Base-by-base conservation (phyloP, 176 grass and related monocot genomes). In the Avena atlantica region DNA sequence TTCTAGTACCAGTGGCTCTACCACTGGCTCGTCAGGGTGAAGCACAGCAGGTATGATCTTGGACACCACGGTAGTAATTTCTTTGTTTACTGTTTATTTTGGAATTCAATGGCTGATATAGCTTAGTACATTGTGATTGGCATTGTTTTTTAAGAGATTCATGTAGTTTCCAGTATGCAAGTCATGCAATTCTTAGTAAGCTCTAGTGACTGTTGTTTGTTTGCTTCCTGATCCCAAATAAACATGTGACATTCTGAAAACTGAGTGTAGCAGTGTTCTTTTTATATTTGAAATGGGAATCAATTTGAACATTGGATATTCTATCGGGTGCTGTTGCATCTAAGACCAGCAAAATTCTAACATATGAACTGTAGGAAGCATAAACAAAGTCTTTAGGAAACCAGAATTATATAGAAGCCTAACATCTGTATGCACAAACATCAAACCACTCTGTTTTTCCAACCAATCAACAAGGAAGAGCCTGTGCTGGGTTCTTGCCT, bases 1-100 rank as follows among this genome's bases (percentile, higher is more conserved):
- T 45, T 45, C 81, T 62, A 11, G 58, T 27, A 6, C n/a, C 89
- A 12, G 13, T 24, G 75, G 66, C 20, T 16, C 74, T 27, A 6
- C n/a, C 89, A 15, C 9, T 24, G 76, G 66, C 15, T 16, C 74
- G 36, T 45, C 49, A 74, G 10, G 49, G 31, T 1, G 17, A 58
- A 65, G 7, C 57, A 29, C 47, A 15, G 7, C 89, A 91, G 89
- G 85, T 91, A 91, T 83, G 78, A 53, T 65, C n/a, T 74, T 86
- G 56, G 1, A 52, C 21, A 45, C 45, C 70, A 5, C 57, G 29
- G 51, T 52, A 7, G 11, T 47, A 48, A 74, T 8, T 49, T 84
- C 24, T 67, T 80, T 40, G 47, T 7, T 65, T 5, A 11, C 31
- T 2, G 11, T 62, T 23, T 34, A 8, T 25, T 81, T 78, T 34